A percentile compares a stretch with the other conserved stretches of the same genome.
Evolutionary conservation across 371 early-diverging fungal species (phyloP).

Genomic region (Cladochytrium tenue): DNA sequence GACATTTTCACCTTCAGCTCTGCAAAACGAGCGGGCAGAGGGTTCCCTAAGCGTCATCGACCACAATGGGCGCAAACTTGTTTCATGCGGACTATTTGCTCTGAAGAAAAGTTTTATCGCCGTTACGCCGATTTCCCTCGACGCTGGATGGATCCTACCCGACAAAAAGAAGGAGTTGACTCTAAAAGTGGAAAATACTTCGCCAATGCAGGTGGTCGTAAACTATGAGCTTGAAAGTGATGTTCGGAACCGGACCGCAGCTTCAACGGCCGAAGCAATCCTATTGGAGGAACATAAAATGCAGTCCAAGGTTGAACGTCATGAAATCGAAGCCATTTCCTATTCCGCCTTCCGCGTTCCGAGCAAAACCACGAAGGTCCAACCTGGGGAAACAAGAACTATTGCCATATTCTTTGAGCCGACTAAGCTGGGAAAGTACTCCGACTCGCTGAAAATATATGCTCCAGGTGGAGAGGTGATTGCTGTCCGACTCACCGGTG

Average conservation of each 20-base stretch:
- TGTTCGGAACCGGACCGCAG: constrained; percentile 20
- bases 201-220: constrained; percentile 20
- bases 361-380: constrained; percentile 30
- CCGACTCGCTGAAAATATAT: constrained; percentile 41
- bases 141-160: constrained; percentile 61
- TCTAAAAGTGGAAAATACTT: constrained; percentile 50
- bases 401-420: constrained; percentile 52
- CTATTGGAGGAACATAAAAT: constrained; percentile 5
- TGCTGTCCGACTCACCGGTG: constrained; percentile 39
- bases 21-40: constrained; percentile 45
- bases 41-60: constrained; percentile 53
- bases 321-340: constrained; percentile 14
- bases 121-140: constrained; percentile 39
- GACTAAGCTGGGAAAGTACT: constrained; percentile 39
- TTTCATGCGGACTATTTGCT: constrained; percentile 42
- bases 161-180: constrained; percentile 42
- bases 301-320: constrained; percentile 1
- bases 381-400: constrained; percentile 44
- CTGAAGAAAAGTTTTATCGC: constrained; percentile 46
- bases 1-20: constrained; percentile 44
- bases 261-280: constrained; percentile 15
- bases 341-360: constrained; percentile 36
- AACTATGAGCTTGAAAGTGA: constrained; percentile 38
- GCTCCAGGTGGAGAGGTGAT: constrained; percentile 60
- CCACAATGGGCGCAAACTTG: constrained; percentile 49